These are phyloP conservation scores for Thymus quinquecostatus DNA, from an alignment of 257 asterid genomes.

Conservation along the genomic window DNA sequence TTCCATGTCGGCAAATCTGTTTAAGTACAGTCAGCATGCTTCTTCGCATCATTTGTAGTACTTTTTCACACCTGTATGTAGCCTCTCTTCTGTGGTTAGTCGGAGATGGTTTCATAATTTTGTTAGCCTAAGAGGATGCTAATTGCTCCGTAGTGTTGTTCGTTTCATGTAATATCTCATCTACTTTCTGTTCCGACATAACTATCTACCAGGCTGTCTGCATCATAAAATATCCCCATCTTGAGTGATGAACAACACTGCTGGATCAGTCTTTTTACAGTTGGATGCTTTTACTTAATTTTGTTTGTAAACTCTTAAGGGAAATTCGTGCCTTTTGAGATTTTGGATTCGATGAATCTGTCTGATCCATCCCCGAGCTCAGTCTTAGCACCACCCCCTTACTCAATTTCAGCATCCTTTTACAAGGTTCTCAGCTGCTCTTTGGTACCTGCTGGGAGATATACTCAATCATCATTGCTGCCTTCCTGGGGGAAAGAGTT, in stretches of 20 bases:
- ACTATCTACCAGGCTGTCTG: not conserved
- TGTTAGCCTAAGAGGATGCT: not conserved
- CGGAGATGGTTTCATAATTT: not conserved
- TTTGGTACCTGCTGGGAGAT: not conserved
- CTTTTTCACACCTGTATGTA: not conserved
- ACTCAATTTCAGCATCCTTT: not conserved
- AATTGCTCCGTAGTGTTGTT: not conserved
- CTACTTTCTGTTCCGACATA: not conserved
- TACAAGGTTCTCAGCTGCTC: not conserved
- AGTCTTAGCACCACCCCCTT: not conserved
- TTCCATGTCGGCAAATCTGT: not conserved
- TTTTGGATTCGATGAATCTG: not conserved
- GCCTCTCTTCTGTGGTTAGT: conserved; percentile 5
- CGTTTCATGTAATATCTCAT: not conserved
- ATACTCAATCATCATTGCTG: not conserved
- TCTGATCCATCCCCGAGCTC: not conserved
- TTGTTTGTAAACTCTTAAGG: not conserved
- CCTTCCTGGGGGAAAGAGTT: not conserved
- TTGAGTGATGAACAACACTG: not conserved
- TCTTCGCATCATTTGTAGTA: not conserved
- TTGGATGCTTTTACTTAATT: not conserved
- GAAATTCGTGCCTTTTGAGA: not conserved
- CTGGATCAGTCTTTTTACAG: not conserved
- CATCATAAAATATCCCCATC: not conserved
- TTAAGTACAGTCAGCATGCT: not conserved